A percentile compares a stretch with the other conserved stretches of the same genome.
These are phyloP conservation scores for Leccinum sublutescens DNA, from an alignment of 768 basidiomycete genomes.

Conservation along the genomic window DNA sequence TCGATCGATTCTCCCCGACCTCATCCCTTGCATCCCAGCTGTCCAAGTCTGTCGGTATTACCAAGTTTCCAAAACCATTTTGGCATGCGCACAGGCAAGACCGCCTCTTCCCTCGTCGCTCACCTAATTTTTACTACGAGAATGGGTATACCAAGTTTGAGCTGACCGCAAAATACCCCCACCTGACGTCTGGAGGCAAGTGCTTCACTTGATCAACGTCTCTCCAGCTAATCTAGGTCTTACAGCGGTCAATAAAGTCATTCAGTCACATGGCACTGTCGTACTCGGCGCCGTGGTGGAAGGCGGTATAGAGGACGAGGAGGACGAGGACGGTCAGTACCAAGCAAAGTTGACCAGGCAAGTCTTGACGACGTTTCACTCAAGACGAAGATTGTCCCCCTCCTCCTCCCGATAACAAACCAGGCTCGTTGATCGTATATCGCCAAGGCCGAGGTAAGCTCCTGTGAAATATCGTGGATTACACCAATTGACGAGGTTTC, in stretches of 20 bases:
- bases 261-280: slow-evolving; percentile 43
- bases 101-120: slow-evolving; percentile 14
- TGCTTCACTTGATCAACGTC: slow-evolving; percentile 1
- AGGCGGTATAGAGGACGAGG: slow-evolving; percentile 43
- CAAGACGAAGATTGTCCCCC: slow-evolving; percentile 20
- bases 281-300: slow-evolving; percentile 46
- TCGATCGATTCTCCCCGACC: neutral
- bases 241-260: slow-evolving; percentile 51
- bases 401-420: slow-evolving; percentile 45
- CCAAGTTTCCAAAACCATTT: slow-evolving; percentile 25
- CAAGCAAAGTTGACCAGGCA: slow-evolving; percentile 17
- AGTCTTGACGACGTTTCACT: neutral
- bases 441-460: slow-evolving; percentile 29
- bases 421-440: slow-evolving; percentile 47
- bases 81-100: slow-evolving; percentile 24
- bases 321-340: slow-evolving; percentile 23
- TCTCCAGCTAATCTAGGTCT: slow-evolving; percentile 2
- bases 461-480: neutral
- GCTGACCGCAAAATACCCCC: slow-evolving; percentile 37
- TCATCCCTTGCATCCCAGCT: slow-evolving; percentile 11
- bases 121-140: slow-evolving; percentile 26
- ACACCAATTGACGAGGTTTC: slow-evolving; percentile 1
- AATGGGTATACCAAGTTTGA: slow-evolving; percentile 26
- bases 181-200: slow-evolving; percentile 44
- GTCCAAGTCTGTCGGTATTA: slow-evolving; percentile 7